Percentiles rank a stretch among this genome's conserved stretches.
Evolutionary conservation across 306 rosid species (phyloP).

Genomic region (Vigna mungo): DNA sequence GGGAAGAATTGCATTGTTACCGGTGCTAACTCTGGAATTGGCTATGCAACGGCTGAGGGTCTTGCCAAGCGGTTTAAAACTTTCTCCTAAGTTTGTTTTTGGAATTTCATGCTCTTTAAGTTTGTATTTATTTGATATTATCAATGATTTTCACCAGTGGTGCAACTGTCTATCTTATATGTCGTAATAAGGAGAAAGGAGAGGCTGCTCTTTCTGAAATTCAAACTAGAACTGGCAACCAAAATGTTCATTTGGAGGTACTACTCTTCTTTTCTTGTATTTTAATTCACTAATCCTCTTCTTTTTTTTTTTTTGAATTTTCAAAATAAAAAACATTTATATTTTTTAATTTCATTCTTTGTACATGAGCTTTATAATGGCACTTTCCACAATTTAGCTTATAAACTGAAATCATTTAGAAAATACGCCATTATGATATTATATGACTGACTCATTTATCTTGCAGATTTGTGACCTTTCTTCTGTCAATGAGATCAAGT

Average conservation of each 20-base stretch:
- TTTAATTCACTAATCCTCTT: neutral
- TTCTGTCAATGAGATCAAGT: slow-evolving; percentile 72
- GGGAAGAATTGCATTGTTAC: slow-evolving; percentile 93
- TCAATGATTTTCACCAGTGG: slow-evolving; percentile 64
- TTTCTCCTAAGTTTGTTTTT: slow-evolving; percentile 32
- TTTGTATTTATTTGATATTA: slow-evolving; percentile 8
- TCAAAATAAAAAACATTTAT: neutral
- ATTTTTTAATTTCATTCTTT: slow-evolving; percentile 1
- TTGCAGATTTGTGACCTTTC: slow-evolving; percentile 92
- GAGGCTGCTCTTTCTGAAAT: slow-evolving; percentile 85
- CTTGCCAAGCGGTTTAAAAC: slow-evolving; percentile 78
- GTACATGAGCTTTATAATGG: neutral
- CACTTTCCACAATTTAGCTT: slow-evolving; percentile 20
- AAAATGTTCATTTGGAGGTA: slow-evolving; percentile 85
- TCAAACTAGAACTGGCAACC: slow-evolving; percentile 74
- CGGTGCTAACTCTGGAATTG: slow-evolving; percentile 97
- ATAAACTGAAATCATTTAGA: neutral
- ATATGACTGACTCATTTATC: slow-evolving; percentile 39
- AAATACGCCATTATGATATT: slow-evolving; percentile 34
- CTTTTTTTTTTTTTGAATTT: neutral
- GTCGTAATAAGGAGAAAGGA: slow-evolving; percentile 90
- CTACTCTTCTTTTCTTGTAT: neutral
- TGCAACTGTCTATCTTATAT: slow-evolving; percentile 81
- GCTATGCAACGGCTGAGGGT: slow-evolving; percentile 86
- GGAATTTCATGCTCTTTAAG: neutral